Conservation (phyloP, 768 basidiomycete species). For the Termitomyces sp. region DNA sequence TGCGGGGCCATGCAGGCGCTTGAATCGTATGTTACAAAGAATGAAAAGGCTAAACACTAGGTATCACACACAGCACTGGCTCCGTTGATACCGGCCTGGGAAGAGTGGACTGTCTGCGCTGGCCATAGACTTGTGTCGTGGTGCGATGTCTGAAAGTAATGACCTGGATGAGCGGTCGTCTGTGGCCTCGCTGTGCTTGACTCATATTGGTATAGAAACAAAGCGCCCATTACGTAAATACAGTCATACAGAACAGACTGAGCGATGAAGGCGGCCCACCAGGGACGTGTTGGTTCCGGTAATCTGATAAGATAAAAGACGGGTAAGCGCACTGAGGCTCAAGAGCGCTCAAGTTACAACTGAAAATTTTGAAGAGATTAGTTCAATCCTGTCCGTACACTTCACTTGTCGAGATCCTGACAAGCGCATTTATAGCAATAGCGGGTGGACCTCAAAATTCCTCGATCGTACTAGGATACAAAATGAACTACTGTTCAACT, state of each 20-base stretch:
- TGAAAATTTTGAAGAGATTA: too few relatives aligned
- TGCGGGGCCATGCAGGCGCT: conserved; percentile 1
- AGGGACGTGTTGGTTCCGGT: neutral
- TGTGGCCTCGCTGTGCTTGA: neutral
- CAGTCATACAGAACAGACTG: neutral
- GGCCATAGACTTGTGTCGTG: neutral
- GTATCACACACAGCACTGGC: neutral
- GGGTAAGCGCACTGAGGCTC: too few relatives aligned
- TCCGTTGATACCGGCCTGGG: neutral
- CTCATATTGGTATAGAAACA: neutral
- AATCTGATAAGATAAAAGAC: neutral
- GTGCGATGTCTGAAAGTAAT: neutral
- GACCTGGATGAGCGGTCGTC: neutral
- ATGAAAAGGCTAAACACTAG: neutral
- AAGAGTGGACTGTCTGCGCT: neutral
- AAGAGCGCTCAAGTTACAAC: too few relatives aligned
- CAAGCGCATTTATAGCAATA: too few relatives aligned
- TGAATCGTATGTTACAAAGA: neutral
- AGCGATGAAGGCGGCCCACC: too few relatives aligned
- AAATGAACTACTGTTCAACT: neutral
- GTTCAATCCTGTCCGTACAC: too few relatives aligned
- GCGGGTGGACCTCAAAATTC: neutral
- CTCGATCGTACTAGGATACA: neutral
- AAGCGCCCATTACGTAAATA: neutral
- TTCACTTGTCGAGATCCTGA: too few relatives aligned